Conservation (phyloP, 495 filamentous ascomycete species). For the Aspergillus cavernicola region DNA sequence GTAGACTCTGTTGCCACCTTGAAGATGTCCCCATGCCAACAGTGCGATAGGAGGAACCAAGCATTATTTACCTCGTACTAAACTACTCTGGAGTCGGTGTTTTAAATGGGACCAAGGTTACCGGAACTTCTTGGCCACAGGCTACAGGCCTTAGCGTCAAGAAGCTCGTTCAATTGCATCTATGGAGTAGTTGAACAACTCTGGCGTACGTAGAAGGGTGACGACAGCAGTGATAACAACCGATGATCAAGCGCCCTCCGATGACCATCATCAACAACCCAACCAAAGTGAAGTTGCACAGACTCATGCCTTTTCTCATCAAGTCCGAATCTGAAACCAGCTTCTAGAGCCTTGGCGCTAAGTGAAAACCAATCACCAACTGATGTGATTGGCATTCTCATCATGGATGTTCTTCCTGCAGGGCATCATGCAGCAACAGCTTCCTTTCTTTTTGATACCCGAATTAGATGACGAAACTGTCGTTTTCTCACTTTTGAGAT, state of each 20-base stretch:
- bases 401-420: conserved; percentile 10
- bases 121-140: conserved; percentile 11
- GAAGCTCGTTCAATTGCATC: not conserved
- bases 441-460: not conserved
- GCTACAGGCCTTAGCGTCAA: conserved; percentile 6
- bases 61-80: conserved; percentile 23
- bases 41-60: conserved; percentile 8
- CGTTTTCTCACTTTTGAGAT: not conserved
- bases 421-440: conserved; percentile 6
- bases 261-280: not conserved
- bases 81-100: not conserved
- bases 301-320: conserved; percentile 12
- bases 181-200: not conserved
- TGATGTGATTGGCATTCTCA: not conserved
- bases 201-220: not conserved
- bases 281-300: conserved; percentile 10
- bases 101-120: conserved; percentile 11
- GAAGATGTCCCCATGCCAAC: not conserved
- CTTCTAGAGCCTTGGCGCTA: conserved; percentile 19
- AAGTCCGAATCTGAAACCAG: conserved; percentile 18
- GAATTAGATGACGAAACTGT: not conserved
- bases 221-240: not conserved
- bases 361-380: conserved; percentile 13
- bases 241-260: not conserved
- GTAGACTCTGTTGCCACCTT: not conserved